A percentile compares a stretch with the other conserved stretches of the same genome.
phyloP scores from a whole-genome alignment of 2,329 filamentous ascomycete genomes.

The Aureobasidium musti region DNA sequence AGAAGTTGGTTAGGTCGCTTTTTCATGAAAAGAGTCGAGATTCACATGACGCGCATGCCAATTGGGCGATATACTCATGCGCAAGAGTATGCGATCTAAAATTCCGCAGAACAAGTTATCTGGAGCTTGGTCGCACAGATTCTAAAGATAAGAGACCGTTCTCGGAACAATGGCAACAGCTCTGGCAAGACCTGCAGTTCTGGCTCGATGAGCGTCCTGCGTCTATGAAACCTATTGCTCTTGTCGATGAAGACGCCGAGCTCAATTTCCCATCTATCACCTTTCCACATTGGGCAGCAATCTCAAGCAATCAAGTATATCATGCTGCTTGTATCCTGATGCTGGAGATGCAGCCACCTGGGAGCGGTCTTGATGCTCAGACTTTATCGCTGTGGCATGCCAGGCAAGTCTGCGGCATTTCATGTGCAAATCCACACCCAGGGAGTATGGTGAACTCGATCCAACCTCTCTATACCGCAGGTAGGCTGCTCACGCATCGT shows the following conservation, averaged over 20 bases:
- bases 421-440: slow-evolving; percentile 13
- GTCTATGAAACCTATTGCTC: slow-evolving; percentile 7
- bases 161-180: slow-evolving; percentile 12
- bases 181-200: slow-evolving; percentile 8
- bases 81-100: slow-evolving; percentile 20
- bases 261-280: slow-evolving; percentile 3
- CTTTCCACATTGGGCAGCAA: slow-evolving; percentile 17
- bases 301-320: slow-evolving; percentile 20
- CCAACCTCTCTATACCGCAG: slow-evolving; percentile 9
- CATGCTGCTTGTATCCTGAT: slow-evolving; percentile 20
- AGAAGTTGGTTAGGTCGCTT: neutral
- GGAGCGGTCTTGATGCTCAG: slow-evolving; percentile 3
- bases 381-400: slow-evolving; percentile 13
- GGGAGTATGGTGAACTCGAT: slow-evolving; percentile 24
- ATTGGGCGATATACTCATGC: slow-evolving; percentile 17
- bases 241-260: slow-evolving; percentile 4
- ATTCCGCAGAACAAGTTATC: slow-evolving; percentile 12
- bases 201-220: slow-evolving; percentile 15
- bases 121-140: slow-evolving; percentile 7
- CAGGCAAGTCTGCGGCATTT: slow-evolving; percentile 19
- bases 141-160: slow-evolving; percentile 1
- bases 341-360: slow-evolving; percentile 16
- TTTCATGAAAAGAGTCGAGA: slow-evolving; percentile 12
- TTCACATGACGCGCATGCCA: slow-evolving; percentile 14
- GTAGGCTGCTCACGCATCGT: slow-evolving; percentile 6